phyloP scores from a whole-genome alignment of 495 filamentous ascomycete species.

The Penicillium lagena region DNA sequence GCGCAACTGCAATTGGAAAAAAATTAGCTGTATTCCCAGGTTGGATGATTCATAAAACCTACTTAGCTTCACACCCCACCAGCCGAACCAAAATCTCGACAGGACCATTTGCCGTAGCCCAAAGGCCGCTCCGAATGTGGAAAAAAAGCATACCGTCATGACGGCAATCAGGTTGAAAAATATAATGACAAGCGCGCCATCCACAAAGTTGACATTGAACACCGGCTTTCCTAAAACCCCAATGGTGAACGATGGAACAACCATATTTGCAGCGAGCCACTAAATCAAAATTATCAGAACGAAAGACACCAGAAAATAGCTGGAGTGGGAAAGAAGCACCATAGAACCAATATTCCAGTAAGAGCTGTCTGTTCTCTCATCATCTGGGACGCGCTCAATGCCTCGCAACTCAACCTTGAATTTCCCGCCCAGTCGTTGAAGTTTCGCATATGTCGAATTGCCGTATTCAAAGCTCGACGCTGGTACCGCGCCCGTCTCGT shows the following conservation, averaged over 20 bases:
- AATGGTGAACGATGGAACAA: conserved; percentile 75
- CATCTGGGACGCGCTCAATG: conserved; percentile 71
- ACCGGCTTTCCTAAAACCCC: conserved; percentile 61
- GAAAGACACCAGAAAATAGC: too few species aligned
- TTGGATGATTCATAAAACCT: conserved; percentile 24
- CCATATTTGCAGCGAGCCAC: conserved; percentile 85
- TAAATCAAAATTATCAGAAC: conserved; percentile 18
- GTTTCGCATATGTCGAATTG: conserved; percentile 54
- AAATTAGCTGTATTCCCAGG: neutral
- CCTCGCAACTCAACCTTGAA: conserved; percentile 72
- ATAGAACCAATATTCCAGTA: conserved; percentile 66
- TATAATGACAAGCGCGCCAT: conserved; percentile 65
- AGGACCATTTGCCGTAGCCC: conserved; percentile 82
- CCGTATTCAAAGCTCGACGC: conserved; percentile 58
- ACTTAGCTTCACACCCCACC: conserved; percentile 65
- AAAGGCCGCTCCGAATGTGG: conserved; percentile 69
- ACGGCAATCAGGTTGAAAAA: conserved; percentile 76
- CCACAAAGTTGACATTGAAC: conserved; percentile 67
- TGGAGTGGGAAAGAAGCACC: conserved; percentile 41
- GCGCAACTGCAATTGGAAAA: conserved; percentile 44
- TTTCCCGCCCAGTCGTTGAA: conserved; percentile 63
- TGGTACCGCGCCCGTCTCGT: conserved; percentile 44
- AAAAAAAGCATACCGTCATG: conserved; percentile 72
- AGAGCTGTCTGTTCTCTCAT: conserved; percentile 63
- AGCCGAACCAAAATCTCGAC: conserved; percentile 78